Evolutionary conservation across 345 rosid species (phyloP), one percentile per base, ranked within the genome.

Genomic region (Aurinia saxatilis): DNA sequence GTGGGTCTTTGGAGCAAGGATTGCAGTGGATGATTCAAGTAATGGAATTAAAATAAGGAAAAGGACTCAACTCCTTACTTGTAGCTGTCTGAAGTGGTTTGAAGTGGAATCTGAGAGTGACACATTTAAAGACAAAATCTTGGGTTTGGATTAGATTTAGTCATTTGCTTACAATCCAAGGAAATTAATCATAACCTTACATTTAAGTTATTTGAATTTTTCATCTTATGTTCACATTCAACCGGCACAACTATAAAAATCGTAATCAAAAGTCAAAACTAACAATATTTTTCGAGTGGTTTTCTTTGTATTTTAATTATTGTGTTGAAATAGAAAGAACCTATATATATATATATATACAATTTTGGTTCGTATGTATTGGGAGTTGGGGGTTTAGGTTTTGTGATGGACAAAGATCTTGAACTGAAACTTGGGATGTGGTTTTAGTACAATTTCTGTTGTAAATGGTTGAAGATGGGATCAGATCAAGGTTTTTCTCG

Each of bases 61-160:
- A 84, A 62, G 50, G 91, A 87, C 88, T 59, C 13, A 11, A 40
- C 90, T 84, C 92, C 95, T 84, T 78, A 83, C 79, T 38, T 51
- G 95, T 82, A 75, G 77, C 74, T 88, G 61, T 88, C 90, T 44
- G 33, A 67, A 74, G 86, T 83, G 50, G 96, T 83, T 91, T 78
- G 75, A 63, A 83, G 98, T 86, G 95, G 95, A 79, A 77, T n/a
- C 11, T 72, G 88, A 86, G 71, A 75, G 44, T 48, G 96, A 86
- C 86, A 71, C 71, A 29, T 58, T 79, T 65, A 50, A 61, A 19
- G 60, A 40, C 68, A 55, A 10, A 46, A 70, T 62, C 58, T 15
- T 70, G 39, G 54, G 36, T n/a, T 63, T 41, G 55, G 23, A 33
- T 42, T 57, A 41, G 46, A 63, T 25, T 25, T 23, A 70, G 60